Percentiles rank a stretch among this genome's conserved stretches.
Conservation (phyloP, 306 rosid genomes). For the Hippophae tibetana region DNA sequence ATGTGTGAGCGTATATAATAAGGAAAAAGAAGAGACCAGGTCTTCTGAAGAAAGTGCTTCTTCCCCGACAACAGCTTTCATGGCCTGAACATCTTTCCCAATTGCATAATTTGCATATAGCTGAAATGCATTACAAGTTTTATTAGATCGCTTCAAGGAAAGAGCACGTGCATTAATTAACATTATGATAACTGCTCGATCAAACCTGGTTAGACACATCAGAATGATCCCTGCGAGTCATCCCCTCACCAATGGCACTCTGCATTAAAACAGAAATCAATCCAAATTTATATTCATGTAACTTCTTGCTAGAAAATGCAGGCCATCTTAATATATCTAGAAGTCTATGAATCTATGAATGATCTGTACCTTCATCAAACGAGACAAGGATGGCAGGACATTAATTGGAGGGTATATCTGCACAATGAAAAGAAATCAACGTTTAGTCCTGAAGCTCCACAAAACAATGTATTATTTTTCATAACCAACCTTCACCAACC, state of each 20-base stretch:
- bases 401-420: constrained; percentile 98
- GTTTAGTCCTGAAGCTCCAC: constrained; percentile 22
- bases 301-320: too few relatives aligned
- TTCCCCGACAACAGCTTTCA: constrained; percentile 99
- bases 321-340: not conserved
- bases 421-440: constrained; percentile 25
- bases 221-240: constrained; percentile 96
- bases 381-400: constrained; percentile 94
- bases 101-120: constrained; percentile 99
- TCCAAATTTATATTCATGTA: not conserved
- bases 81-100: constrained; percentile 99
- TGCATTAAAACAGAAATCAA: constrained; percentile 30
- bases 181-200: constrained; percentile 1
- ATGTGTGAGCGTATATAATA: not conserved
- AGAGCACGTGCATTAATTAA: not conserved
- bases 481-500: not conserved
- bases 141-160: constrained; percentile 9
- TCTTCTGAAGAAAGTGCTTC: constrained; percentile 99
- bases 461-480: constrained; percentile 4
- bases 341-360: constrained; percentile 2
- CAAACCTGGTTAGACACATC: constrained; percentile 98
- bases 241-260: constrained; percentile 99
- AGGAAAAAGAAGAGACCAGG: constrained; percentile 43
- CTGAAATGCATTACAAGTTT: constrained; percentile 28
- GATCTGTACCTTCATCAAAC: constrained; percentile 87